A percentile compares a stretch with the other conserved stretches of the same genome.
Conservation (phyloP, 495 filamentous ascomycete genomes). For the Podospora appendiculata region DNA sequence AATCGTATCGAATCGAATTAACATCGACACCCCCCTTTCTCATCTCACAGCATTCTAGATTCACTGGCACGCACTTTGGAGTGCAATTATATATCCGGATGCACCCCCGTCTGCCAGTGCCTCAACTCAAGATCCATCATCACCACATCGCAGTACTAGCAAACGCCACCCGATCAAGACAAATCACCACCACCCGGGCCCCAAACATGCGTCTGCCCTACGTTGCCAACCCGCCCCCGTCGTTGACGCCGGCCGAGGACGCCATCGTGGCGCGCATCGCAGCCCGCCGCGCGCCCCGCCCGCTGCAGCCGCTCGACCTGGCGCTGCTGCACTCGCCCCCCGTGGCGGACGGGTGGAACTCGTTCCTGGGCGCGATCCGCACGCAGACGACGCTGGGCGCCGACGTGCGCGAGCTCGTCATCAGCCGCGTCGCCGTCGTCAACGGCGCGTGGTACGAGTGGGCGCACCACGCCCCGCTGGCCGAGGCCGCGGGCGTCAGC, state of each 20-base stretch:
- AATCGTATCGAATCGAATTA: no score
- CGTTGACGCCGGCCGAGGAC: slow-evolving; percentile 38
- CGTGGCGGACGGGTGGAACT: slow-evolving; percentile 74
- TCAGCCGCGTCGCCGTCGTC: slow-evolving; percentile 65
- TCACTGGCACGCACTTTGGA: no score
- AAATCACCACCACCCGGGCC: not conserved
- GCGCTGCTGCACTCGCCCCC: slow-evolving; percentile 65
- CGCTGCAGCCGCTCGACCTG: slow-evolving; percentile 63
- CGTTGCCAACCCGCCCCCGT: slow-evolving; percentile 47
- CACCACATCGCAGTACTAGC: not conserved
- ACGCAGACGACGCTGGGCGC: slow-evolving; percentile 53
- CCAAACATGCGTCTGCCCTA: slow-evolving; percentile 67
- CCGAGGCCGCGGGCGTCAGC: slow-evolving; percentile 37
- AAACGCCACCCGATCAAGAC: not conserved
- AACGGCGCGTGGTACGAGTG: slow-evolving; percentile 76
- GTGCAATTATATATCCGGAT: no score
- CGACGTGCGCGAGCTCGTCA: slow-evolving; percentile 61
- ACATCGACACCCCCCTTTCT: no score
- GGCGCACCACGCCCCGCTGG: slow-evolving; percentile 64
- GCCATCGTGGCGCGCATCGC: slow-evolving; percentile 54
- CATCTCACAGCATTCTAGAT: not conserved
- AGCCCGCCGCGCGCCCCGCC: slow-evolving; percentile 54
- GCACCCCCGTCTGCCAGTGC: no score
- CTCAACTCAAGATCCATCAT: no score
- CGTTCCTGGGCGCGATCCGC: slow-evolving; percentile 68